A percentile compares a stretch with the other conserved stretches of the same genome.
phyloP scores from a whole-genome alignment of 2,329 filamentous ascomycete species.

The Ascocoryne sarcoides region DNA sequence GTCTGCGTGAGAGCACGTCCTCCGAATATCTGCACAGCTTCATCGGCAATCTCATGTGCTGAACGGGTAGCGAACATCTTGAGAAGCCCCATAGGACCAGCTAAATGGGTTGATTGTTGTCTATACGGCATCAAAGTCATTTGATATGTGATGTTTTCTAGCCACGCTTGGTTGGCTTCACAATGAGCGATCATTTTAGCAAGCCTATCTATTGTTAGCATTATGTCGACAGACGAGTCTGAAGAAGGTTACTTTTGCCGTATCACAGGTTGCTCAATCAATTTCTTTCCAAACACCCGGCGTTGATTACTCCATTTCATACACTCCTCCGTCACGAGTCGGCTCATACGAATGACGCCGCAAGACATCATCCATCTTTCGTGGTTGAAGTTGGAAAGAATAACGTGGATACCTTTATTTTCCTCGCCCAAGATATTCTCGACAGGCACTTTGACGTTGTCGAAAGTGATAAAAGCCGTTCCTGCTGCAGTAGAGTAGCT shows the following conservation, averaged over 20 bases:
- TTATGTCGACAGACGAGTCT: too few species aligned
- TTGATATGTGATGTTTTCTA: conserved; percentile 77
- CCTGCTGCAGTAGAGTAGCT: conserved; percentile 72
- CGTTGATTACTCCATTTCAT: conserved; percentile 86
- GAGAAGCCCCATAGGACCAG: conserved; percentile 72
- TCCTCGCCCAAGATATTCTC: conserved; percentile 72
- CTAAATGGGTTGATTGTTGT: conserved; percentile 65
- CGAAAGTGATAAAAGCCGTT: conserved; percentile 61
- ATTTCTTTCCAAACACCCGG: conserved; percentile 71
- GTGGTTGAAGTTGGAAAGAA: conserved; percentile 84
- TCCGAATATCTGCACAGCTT: conserved; percentile 79
- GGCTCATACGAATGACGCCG: conserved; percentile 53
- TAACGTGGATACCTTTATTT: conserved; percentile 78
- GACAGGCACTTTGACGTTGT: conserved; percentile 78
- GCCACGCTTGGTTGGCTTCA: conserved; percentile 78
- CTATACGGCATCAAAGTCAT: conserved; percentile 80
- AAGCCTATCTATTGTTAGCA: conserved; percentile 38
- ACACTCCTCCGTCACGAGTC: conserved; percentile 70
- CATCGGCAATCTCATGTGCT: conserved; percentile 76
- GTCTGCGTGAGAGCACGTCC: conserved; percentile 71
- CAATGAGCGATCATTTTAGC: conserved; percentile 79
- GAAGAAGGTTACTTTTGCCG: conserved; percentile 55
- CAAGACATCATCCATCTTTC: conserved; percentile 71
- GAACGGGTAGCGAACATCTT: conserved; percentile 71
- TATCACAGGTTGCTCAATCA: conserved; percentile 78